Conservation (phyloP, 768 basidiomycete genomes). For the Mycena leptocephala region DNA sequence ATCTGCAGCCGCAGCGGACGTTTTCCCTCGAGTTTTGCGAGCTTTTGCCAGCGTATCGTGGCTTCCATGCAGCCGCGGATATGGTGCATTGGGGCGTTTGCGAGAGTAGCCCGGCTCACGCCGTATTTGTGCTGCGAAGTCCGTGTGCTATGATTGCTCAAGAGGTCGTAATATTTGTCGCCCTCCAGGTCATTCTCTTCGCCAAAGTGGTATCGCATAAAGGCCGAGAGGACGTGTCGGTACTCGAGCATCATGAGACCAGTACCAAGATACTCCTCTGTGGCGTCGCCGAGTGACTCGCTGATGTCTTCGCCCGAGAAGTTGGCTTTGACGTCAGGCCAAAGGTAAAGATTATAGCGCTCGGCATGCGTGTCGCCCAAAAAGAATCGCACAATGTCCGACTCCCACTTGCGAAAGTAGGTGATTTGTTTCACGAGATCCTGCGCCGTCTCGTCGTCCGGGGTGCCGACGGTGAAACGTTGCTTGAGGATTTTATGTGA, state of each 20-base stretch:
- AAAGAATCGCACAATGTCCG: slow-evolving; percentile 7
- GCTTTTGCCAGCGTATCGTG: background rate
- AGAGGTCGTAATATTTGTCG: background rate
- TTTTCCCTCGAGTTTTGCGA: background rate
- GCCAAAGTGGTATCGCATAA: background rate
- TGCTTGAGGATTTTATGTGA: background rate
- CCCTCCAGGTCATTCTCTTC: background rate
- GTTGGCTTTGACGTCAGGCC: slow-evolving; percentile 10
- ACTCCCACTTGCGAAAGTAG: slow-evolving; percentile 2
- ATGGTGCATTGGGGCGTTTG: background rate
- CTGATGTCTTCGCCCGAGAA: slow-evolving; percentile 13
- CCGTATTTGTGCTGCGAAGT: slow-evolving; percentile 4
- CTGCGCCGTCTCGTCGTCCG: background rate
- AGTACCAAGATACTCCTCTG: background rate
- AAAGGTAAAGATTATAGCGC: slow-evolving; percentile 10
- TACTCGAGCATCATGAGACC: background rate
- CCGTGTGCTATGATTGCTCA: background rate
- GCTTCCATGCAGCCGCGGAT: background rate
- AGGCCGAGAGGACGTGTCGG: background rate
- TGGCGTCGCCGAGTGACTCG: background rate
- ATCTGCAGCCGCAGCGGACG: background rate
- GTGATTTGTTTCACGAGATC: background rate
- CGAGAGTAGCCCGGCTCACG: background rate
- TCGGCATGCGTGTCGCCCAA: background rate
- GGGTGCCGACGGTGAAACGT: background rate